phyloP scores from a whole-genome alignment of 1,284 basidiomycete species.

The Apiotrichum siamense region DNA sequence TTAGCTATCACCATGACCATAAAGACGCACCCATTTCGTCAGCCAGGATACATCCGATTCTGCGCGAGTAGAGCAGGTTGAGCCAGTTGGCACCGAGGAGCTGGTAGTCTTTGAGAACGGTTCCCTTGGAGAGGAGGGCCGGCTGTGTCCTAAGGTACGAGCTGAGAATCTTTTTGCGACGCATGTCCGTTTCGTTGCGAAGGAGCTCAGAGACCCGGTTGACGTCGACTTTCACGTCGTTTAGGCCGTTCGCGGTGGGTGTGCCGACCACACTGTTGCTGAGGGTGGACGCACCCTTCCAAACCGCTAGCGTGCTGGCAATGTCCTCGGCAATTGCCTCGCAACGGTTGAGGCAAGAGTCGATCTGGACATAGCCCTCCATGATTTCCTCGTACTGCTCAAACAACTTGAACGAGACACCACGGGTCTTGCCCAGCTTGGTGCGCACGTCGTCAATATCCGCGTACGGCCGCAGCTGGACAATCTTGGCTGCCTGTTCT shows the following conservation, averaged over 20 bases:
- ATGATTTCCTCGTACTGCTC: constrained; percentile 85
- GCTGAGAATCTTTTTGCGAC: constrained; percentile 42
- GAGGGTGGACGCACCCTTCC: constrained; percentile 54
- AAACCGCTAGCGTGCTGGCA: constrained; percentile 65
- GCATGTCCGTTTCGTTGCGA: constrained; percentile 33
- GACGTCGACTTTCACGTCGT: constrained; percentile 45
- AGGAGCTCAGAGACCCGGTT: constrained; percentile 42
- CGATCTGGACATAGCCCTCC: constrained; percentile 83
- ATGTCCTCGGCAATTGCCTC: constrained; percentile 67
- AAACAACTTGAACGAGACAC: constrained; percentile 83
- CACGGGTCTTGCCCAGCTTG: constrained; percentile 82
- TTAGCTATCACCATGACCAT: background rate
- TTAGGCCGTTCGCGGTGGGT: constrained; percentile 39
- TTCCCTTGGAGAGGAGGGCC: constrained; percentile 58
- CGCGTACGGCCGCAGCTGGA: constrained; percentile 72
- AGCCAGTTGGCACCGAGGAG: constrained; percentile 97
- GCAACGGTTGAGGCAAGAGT: constrained; percentile 80
- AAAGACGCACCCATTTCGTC: constrained; percentile 80
- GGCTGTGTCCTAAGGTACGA: constrained; percentile 68
- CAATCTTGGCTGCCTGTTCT: constrained; percentile 75
- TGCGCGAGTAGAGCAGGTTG: constrained; percentile 72
- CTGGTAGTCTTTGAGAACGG: constrained; percentile 92
- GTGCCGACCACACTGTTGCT: constrained; percentile 37
- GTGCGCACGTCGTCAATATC: constrained; percentile 69
- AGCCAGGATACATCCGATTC: constrained; percentile 88